Evolutionary conservation across 169 alveolate species (phyloP).

Genomic region (Pseudocohnilembus persalinus): DNA sequence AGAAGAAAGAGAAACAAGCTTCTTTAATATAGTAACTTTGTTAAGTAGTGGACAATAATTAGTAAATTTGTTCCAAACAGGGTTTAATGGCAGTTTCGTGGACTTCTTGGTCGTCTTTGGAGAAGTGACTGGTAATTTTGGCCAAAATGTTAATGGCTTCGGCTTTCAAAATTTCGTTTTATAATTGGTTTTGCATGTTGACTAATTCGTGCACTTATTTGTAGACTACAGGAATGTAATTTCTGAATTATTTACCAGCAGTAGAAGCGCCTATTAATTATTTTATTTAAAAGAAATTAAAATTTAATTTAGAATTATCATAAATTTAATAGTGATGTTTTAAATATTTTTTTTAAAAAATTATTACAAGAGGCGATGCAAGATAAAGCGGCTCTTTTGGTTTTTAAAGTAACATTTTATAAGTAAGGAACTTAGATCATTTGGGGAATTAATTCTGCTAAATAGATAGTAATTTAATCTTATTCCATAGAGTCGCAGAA

Average conservation of each 20-base stretch:
- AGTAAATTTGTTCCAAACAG: conserved; percentile 27
- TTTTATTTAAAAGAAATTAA: too few species aligned
- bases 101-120: conserved; percentile 27
- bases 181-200: conserved; percentile 7
- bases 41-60: conserved; percentile 21
- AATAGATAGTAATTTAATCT: conserved; percentile 22
- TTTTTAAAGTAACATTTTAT: conserved; percentile 20
- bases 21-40: conserved; percentile 40
- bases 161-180: conserved; percentile 28
- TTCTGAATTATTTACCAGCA: conserved; percentile 22
- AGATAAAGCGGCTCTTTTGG: conserved; percentile 40
- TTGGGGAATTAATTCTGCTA: conserved; percentile 14
- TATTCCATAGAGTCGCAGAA: conserved; percentile 46
- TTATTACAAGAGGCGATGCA: conserved; percentile 30
- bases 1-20: conserved; percentile 48
- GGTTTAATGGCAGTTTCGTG: conserved; percentile 25
- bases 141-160: conserved; percentile 41
- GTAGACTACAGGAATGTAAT: conserved; percentile 27
- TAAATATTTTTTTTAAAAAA: too few species aligned
- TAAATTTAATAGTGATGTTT: too few species aligned
- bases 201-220: conserved; percentile 26
- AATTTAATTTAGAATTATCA: too few species aligned
- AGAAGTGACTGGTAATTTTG: conserved; percentile 35
- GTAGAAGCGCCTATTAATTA: background rate
- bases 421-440: conserved; percentile 17